Base-by-base conservation (phyloP, 2,329 filamentous ascomycete genomes). In the Aureobasidium melanogenum region DNA sequence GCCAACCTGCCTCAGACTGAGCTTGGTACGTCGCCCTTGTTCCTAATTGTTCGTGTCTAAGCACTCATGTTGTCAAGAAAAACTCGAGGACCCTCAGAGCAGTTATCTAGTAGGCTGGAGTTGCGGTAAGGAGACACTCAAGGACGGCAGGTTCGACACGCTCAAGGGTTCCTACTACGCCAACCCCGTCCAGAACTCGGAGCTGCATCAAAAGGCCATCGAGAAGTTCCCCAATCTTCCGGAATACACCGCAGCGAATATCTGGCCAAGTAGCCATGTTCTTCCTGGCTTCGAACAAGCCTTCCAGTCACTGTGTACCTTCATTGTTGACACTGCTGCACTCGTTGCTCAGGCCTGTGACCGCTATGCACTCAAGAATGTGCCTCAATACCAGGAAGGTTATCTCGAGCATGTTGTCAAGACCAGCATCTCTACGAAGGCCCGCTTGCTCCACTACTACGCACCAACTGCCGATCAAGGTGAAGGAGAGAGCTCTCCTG, bases 281-380 rank as follows among this genome's bases (percentile, higher is more conserved):
- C 79, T 97, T 1, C 89, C 91, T 0, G 88, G 88, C 0, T 97
- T 97, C 76, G 83, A 84, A 63, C 74, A 78, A 39, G 84, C 85
- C 0, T 84, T 96, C 64, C 87, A 93, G 66, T 79, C 84, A 41
- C 81, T 97, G 32, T 97, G 92, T 73, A 79, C 78, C 0, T 76
- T 97, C 64, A 90, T 97, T 68, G 96, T 97, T 66, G 91, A 97
- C 69, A 88, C 88, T 0, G 94, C 91, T 1, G 88, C 88, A 3
- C 80, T 97, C 9, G 94, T 99, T 6, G 94, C 94, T 1, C 79
- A 86, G n/a, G 91, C 89, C 3, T 97, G 93, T 74, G 93, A 97
- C 76, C 82, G 82, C 60, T 97, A 91, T 74, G 94, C 92, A 1
- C 81, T 85, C 71, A 80, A 83, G 61, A 89, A 95, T 65, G 89